Conservation (phyloP, 1,284 basidiomycete species). For the Ganoderma multipileum region DNA sequence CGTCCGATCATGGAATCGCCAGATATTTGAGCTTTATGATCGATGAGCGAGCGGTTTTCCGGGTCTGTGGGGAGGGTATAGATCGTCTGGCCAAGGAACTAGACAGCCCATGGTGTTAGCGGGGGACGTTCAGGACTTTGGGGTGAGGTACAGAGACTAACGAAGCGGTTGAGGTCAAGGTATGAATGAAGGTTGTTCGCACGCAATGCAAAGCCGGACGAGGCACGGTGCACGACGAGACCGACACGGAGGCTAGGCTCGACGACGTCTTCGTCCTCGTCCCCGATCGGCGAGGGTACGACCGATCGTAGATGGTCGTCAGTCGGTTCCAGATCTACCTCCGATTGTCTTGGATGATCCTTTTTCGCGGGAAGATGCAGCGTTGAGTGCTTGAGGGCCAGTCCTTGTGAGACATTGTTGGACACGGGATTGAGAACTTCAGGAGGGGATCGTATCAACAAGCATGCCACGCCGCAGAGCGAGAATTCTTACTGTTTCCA, state of each 20-base stretch:
- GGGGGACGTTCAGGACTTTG: not conserved
- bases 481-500: conserved; percentile 33
- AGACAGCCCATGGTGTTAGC: conserved; percentile 7
- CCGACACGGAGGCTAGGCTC: conserved; percentile 65
- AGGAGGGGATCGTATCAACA: not conserved
- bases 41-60: conserved; percentile 69
- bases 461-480: not conserved
- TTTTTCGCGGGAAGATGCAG: conserved; percentile 39
- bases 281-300: conserved; percentile 53
- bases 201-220: conserved; percentile 71
- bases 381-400: conserved; percentile 67
- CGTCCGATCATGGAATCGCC: conserved; percentile 85
- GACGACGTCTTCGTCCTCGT: conserved; percentile 44
- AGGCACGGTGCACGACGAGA: conserved; percentile 61
- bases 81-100: conserved; percentile 60
- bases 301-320: conserved; percentile 39
- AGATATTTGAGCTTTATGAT: conserved; percentile 86
- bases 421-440: conserved; percentile 51
- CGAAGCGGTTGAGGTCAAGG: conserved; percentile 84
- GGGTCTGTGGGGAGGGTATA: conserved; percentile 66
- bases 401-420: conserved; percentile 49
- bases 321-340: conserved; percentile 14
- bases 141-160: conserved; percentile 43
- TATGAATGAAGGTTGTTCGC: conserved; percentile 87
- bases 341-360: conserved; percentile 13